Conservation (phyloP, 2,329 filamentous ascomycete genomes). For the Cryphonectria naterciae region DNA sequence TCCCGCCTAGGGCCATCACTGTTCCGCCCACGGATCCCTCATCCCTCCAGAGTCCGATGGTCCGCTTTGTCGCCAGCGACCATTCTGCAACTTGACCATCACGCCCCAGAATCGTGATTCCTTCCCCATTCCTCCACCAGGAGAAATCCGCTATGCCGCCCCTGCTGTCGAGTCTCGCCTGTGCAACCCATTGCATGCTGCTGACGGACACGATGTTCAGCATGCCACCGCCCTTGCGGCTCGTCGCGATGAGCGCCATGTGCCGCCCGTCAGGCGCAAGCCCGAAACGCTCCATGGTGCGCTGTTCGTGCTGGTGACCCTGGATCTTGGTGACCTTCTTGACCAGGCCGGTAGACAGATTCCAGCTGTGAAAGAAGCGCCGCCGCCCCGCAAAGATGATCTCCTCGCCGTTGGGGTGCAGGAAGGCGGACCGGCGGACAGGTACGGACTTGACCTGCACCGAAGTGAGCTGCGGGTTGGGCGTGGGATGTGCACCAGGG, state of each 20-base stretch:
- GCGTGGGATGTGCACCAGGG: slow-evolving; percentile 72
- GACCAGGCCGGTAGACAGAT: slow-evolving; percentile 78
- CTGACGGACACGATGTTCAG: slow-evolving; percentile 81
- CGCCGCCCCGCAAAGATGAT: slow-evolving; percentile 89
- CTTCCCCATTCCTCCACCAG: slow-evolving; percentile 88
- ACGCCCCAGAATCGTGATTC: slow-evolving; percentile 80
- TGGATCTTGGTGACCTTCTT: slow-evolving; percentile 80
- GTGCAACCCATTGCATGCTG: slow-evolving; percentile 85
- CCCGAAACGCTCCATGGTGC: slow-evolving; percentile 88
- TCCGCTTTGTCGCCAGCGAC: slow-evolving; percentile 68
- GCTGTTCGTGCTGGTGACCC: slow-evolving; percentile 80
- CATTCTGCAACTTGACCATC: slow-evolving; percentile 92
- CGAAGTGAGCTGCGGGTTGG: slow-evolving; percentile 88
- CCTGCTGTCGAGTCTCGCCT: slow-evolving; percentile 79
- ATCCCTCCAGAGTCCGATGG: slow-evolving; percentile 84
- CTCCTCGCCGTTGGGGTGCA: slow-evolving; percentile 71
- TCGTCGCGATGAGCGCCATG: slow-evolving; percentile 80
- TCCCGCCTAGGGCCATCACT: slow-evolving; percentile 77
- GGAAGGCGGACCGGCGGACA: slow-evolving; percentile 82
- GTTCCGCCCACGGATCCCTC: slow-evolving; percentile 88
- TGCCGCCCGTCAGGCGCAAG: slow-evolving; percentile 84
- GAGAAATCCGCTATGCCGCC: slow-evolving; percentile 88
- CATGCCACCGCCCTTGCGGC: slow-evolving; percentile 82
- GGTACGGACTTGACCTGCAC: slow-evolving; percentile 84
- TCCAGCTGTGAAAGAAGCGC: slow-evolving; percentile 93